Conservation (phyloP, 441 rosid genomes). For the Brassica balearica region DNA sequence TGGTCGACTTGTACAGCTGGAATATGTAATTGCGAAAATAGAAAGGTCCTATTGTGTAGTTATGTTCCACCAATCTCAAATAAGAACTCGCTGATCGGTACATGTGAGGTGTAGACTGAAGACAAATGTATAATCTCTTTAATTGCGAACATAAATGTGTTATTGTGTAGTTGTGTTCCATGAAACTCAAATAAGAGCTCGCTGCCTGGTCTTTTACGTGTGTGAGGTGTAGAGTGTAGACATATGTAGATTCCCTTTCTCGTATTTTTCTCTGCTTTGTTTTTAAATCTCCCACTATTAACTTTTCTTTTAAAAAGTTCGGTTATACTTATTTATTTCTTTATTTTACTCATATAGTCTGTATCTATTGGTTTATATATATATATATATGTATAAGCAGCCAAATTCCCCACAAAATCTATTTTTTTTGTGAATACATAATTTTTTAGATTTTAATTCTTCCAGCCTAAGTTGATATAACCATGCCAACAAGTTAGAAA, state of each 20-base stretch:
- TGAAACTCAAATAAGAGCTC: not conserved
- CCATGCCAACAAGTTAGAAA: not conserved
- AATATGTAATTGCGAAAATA: not conserved
- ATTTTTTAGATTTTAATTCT: not conserved
- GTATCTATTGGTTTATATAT: too few relatives aligned
- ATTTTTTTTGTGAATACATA: not conserved
- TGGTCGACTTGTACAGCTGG: conserved; percentile 33
- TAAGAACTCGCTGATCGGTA: conserved; percentile 12
- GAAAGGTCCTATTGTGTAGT: conserved; percentile 28
- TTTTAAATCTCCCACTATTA: not conserved
- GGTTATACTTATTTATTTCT: too few relatives aligned
- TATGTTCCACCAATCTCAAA: conserved; percentile 13
- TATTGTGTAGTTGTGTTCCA: not conserved
- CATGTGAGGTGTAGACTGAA: conserved; percentile 25
- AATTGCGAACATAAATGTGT: not conserved
- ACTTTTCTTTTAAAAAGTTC: too few relatives aligned
- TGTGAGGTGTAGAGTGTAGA: not conserved
- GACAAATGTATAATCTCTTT: conserved; percentile 1
- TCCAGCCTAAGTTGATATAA: not conserved
- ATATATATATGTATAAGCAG: not conserved
- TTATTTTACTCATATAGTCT: too few relatives aligned
- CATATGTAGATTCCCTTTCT: not conserved
- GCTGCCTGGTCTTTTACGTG: not conserved
- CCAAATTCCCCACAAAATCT: not conserved
- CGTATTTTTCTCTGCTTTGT: not conserved